Evolutionary conservation across 805 yeast species (phyloP), one percentile per base, ranked within the genome.

Genomic region (Blastobotrys terrestris): DNA sequence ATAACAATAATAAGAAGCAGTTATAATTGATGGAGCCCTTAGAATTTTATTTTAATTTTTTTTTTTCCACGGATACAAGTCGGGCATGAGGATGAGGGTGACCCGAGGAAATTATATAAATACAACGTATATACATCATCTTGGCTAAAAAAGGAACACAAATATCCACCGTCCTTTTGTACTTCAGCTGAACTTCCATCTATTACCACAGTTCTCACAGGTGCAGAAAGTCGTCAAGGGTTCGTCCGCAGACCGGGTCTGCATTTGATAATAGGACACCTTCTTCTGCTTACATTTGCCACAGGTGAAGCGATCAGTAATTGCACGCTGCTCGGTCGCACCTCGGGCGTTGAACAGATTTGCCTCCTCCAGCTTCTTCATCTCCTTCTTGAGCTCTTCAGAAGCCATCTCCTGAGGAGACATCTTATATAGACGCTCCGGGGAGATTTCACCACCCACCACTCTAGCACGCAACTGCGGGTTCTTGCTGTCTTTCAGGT

Each of bases 171-270:
- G 5, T 26, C 11, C 35, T 6, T 26, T 26, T 11, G 11, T 26
- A 6, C 35, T 26, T 31, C 68, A 91, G 31, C 95, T 87, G 67
- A 94, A 94, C 71, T 94, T 94, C 99, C 99, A 94, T 70, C 98
- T 81, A 66, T 94, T 89, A 57, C 98, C 98, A 74, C 99, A 94
- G 59, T 81, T 88, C 65, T 91, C 97, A 74, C 99, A 94, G 2
- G 97, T 91, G 75, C 99, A 94, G 68, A 94, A 94, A 1, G 99
- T 94, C 5, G 99, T 94, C 64, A 94, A 79, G 55, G 99, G 99
- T 72, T 94, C 99, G 80, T 94, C 99, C 16, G 99, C 99, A 53
- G 96, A 87, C 71, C 99, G 79, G 35, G 99, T 94, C 76, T 94
- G 99, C 85, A 94, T 79, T 73, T 94, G 99, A 71, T 91, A 92